Percentiles rank a stretch among this genome's conserved stretches.
These are phyloP conservation scores for Penicillium sp. DNA, from an alignment of 2,329 filamentous ascomycete genomes.

Conservation along the genomic window DNA sequence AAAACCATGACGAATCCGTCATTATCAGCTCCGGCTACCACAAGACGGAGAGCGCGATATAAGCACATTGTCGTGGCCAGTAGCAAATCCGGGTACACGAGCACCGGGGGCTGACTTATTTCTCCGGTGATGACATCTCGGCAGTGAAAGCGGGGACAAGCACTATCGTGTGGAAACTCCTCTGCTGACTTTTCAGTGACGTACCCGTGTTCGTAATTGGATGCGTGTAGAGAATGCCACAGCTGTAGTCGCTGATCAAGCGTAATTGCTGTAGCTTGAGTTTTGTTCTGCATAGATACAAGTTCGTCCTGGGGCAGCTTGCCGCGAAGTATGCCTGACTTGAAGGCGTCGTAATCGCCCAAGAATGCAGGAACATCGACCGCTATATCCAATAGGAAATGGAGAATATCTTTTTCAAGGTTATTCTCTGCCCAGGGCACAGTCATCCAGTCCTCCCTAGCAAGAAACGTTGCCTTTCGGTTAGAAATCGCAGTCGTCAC, in stretches of 20 bases:
- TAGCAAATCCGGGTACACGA: constrained; percentile 24
- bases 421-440: constrained; percentile 21
- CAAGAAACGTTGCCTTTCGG: constrained; percentile 23
- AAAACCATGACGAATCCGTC: constrained; percentile 21
- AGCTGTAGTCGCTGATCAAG: constrained; percentile 19
- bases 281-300: constrained; percentile 14
- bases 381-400: constrained; percentile 22
- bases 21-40: constrained; percentile 20
- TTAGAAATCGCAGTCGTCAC: constrained; percentile 23
- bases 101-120: constrained; percentile 15
- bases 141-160: constrained; percentile 22
- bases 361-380: constrained; percentile 25
- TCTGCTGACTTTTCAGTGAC: constrained; percentile 15
- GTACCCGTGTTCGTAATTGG: constrained; percentile 16
- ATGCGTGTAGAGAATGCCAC: constrained; percentile 20
- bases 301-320: constrained; percentile 15
- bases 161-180: constrained; percentile 3
- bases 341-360: constrained; percentile 19
- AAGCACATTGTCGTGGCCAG: constrained; percentile 22
- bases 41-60: constrained; percentile 25
- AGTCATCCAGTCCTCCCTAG: constrained; percentile 22
- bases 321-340: constrained; percentile 5
- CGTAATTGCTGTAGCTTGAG: constrained; percentile 19
- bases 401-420: constrained; percentile 22
- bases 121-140: constrained; percentile 20